These are phyloP conservation scores for Barnettozyma pratensis DNA, from an alignment of 805 yeast genomes.

Conservation along the genomic window DNA sequence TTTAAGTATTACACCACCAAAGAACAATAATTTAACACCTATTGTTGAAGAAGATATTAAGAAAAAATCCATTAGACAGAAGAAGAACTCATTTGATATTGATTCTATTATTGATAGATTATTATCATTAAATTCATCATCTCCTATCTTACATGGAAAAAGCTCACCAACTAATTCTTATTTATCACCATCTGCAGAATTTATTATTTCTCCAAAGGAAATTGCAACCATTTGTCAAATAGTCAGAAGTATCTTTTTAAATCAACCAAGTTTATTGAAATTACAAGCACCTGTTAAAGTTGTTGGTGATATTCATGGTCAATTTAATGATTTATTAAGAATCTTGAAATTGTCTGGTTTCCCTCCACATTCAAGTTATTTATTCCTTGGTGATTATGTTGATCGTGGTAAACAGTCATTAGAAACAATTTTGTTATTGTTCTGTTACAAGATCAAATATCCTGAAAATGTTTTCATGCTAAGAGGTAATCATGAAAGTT, in stretches of 20 bases:
- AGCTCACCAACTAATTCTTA: slow-evolving; percentile 10
- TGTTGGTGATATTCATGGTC: slow-evolving; percentile 96
- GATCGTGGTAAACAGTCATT: slow-evolving; percentile 96
- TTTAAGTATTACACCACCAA: slow-evolving; percentile 22
- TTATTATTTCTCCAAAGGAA: slow-evolving; percentile 38
- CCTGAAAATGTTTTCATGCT: slow-evolving; percentile 93
- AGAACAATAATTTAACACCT: slow-evolving; percentile 16
- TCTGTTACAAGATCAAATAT: slow-evolving; percentile 92
- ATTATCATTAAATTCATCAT: slow-evolving; percentile 28
- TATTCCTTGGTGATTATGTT: slow-evolving; percentile 94
- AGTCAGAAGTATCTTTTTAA: slow-evolving; percentile 82
- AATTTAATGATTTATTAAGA: slow-evolving; percentile 85
- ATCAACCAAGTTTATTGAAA: slow-evolving; percentile 87
- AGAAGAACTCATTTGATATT: slow-evolving; percentile 36
- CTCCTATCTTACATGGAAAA: slow-evolving; percentile 13
- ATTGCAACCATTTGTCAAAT: slow-evolving; percentile 79
- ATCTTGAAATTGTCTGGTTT: slow-evolving; percentile 94
- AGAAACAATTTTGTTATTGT: slow-evolving; percentile 80
- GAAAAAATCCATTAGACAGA: slow-evolving; percentile 1
- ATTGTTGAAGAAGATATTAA: slow-evolving; percentile 18
- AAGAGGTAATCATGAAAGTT: slow-evolving; percentile 97
- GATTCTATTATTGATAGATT: slow-evolving; percentile 61
- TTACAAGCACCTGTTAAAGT: slow-evolving; percentile 74
- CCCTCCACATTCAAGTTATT: slow-evolving; percentile 90
- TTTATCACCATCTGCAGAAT: slow-evolving; percentile 11